Percentiles rank a stretch among this genome's conserved stretches.
These are phyloP conservation scores for Termitomyces sp. DNA, from an alignment of 768 basidiomycete genomes.

Conservation along the genomic window DNA sequence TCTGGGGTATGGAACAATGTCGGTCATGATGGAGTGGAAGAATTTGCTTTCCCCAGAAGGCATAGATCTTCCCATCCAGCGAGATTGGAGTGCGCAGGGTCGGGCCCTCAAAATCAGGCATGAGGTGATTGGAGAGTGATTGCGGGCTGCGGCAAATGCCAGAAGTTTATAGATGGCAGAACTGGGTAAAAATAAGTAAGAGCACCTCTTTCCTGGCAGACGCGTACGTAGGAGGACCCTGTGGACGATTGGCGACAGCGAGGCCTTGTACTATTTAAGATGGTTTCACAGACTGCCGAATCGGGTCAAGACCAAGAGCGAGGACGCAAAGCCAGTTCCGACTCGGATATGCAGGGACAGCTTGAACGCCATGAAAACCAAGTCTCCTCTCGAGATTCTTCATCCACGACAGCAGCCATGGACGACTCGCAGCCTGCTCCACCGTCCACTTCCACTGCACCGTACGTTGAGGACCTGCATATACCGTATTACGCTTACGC, in stretches of 20 bases:
- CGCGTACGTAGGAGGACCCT: slow-evolving; percentile 5
- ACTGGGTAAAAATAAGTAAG: slow-evolving; percentile 9
- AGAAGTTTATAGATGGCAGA: slow-evolving; percentile 7
- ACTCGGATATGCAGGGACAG: slow-evolving; percentile 14
- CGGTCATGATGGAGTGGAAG: slow-evolving; percentile 4
- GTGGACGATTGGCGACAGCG: slow-evolving; percentile 1
- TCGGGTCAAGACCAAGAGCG: slow-evolving; percentile 6
- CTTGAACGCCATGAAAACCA: slow-evolving; percentile 11
- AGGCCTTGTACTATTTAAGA: slow-evolving; percentile 3
- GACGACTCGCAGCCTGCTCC: slow-evolving; percentile 10
- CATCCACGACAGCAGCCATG: slow-evolving; percentile 12
- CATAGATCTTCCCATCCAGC: slow-evolving; percentile 12
- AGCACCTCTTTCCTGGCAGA: slow-evolving; percentile 1
- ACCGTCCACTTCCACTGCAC: slow-evolving; percentile 7
- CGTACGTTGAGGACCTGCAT: slow-evolving; percentile 12
- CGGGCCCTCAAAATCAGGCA: slow-evolving; percentile 3
- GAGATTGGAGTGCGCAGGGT: slow-evolving; percentile 9
- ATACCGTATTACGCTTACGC: not conserved
- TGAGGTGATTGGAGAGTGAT: slow-evolving; percentile 8
- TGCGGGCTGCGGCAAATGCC: slow-evolving; percentile 11
- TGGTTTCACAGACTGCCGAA: slow-evolving; percentile 11
- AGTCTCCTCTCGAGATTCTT: slow-evolving; percentile 3
- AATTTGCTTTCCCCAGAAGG: slow-evolving; percentile 7
- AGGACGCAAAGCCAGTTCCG: slow-evolving; percentile 12
- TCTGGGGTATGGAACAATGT: slow-evolving; percentile 4